Base-by-base conservation (phyloP, 177 flowering plant genomes). In the Vitis hybrid region DNA sequence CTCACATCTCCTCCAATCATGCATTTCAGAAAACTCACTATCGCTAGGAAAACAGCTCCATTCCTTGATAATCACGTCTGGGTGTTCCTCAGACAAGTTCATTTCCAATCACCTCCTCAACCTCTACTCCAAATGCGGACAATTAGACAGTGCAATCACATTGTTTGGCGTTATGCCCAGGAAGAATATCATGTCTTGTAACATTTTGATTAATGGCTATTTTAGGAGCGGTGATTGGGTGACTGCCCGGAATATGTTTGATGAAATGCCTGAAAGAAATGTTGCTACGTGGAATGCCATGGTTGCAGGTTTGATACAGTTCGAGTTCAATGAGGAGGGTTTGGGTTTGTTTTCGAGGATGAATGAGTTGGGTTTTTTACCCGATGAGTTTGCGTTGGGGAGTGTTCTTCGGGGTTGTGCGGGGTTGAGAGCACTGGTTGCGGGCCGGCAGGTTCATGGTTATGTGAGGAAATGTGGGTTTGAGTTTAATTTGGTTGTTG, bases 391-490 rank as follows among this genome's bases (percentile, higher is more conserved):
- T 72, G 76, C 94, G 13, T 67, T 93, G 19, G 88, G 89, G 3
- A 91, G 98, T 76, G 90, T 83, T 19, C 79, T 90, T 16, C 82
- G 91, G 64, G 96, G 95, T 2, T 88, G 90, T 69, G 95, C 98
- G 0, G 93, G 92, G 5, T 70, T 86, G 71, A 84, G 79, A 77
- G 73, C 78, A 57, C 29, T 78, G 65, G 50, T 14, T 12, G 73
- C 66, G 7, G 97, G 98, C 49, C 56, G 53, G 68, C 94, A 90
- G 76, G 78, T 91, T 68, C 98, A 91, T 80, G 80, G 73, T 15
- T 83, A 79, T 72, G 86, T 66, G n/a, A 59, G 80, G 59, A 90
- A 85, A 73, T 75, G 78, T 62, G 94, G 95, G 67, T 77, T 86
- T 67, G 86, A 79, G 58, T 50, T 65, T 4, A 57, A 86, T 84